These are phyloP conservation scores for Zelopaecilomyces penicillatus DNA, from an alignment of 2,329 filamentous ascomycete species.

Conservation along the genomic window DNA sequence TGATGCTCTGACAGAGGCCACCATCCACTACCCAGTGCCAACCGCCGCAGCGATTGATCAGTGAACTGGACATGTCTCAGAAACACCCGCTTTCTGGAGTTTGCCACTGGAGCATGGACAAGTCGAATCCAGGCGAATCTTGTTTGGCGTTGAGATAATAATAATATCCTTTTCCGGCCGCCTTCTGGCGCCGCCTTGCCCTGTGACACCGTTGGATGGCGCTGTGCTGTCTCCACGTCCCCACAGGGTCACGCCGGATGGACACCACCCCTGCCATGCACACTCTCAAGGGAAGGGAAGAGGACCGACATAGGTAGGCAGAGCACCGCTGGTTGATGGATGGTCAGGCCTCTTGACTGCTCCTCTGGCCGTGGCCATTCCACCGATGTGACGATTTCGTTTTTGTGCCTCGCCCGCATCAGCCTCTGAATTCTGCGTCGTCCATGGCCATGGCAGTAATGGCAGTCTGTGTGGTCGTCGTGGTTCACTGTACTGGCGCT, in stretches of 20 bases:
- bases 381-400: constrained; percentile 3
- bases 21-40: not conserved
- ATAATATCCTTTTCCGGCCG: not conserved
- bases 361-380: constrained; percentile 6
- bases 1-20: no score
- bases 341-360: constrained; percentile 7
- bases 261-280: constrained; percentile 12
- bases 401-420: not conserved
- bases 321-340: constrained; percentile 8
- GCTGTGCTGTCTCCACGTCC: constrained; percentile 7
- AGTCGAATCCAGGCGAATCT: no score
- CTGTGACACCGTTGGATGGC: constrained; percentile 14
- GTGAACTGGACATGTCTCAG: not conserved
- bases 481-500: not conserved
- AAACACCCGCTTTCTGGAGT: no score
- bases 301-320: not conserved
- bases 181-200: constrained; percentile 10
- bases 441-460: not conserved
- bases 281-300: constrained; percentile 9
- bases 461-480: not conserved
- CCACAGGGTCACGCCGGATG: constrained; percentile 10
- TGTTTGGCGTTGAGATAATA: not conserved
- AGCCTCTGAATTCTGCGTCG: not conserved
- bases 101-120: no score
- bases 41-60: not conserved